Evolutionary conservation across 2,329 filamentous ascomycete species (phyloP).

Genomic region (Neonectria faginata): DNA sequence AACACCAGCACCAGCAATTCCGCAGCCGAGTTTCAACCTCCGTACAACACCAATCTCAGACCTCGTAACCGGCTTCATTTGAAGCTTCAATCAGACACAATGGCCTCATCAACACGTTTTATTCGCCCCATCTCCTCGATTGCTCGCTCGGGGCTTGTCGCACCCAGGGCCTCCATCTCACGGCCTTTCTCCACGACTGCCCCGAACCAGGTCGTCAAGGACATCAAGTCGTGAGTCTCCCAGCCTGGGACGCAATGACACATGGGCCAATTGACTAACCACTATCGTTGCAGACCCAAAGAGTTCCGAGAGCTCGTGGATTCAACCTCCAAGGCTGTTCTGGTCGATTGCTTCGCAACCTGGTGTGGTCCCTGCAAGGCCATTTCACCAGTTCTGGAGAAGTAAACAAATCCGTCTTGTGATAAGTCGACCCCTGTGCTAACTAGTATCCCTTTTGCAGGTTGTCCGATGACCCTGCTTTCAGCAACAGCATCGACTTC

Average conservation of each 20-base stretch:
- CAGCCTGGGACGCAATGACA: neutral
- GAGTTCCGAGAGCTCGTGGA: constrained; percentile 69
- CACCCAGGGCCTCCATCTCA: constrained; percentile 28
- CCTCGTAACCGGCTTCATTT: neutral
- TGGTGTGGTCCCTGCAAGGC: constrained; percentile 98
- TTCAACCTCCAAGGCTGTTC: constrained; percentile 68
- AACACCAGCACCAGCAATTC: constrained; percentile 5
- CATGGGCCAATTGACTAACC: constrained; percentile 9
- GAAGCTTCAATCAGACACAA: constrained; percentile 18
- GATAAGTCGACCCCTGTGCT: neutral
- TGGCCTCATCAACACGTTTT: constrained; percentile 37
- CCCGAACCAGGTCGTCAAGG: constrained; percentile 59
- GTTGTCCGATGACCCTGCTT: constrained; percentile 54
- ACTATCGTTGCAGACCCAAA: constrained; percentile 59
- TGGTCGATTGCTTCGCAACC: constrained; percentile 72
- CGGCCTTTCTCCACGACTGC: constrained; percentile 53
- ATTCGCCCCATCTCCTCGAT: constrained; percentile 36
- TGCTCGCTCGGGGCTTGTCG: constrained; percentile 31
- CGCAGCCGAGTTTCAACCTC: neutral
- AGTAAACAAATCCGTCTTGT: constrained; percentile 36
- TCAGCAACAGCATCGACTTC: constrained; percentile 74
- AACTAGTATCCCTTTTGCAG: constrained; percentile 21
- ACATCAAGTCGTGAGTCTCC: constrained; percentile 53
- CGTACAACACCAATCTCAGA: constrained; percentile 1
- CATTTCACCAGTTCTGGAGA: constrained; percentile 78